Evolutionary conservation across 106 monocot genomes (phyloP), one percentile per base, ranked within the genome.

Genomic region (Acorus gramineus): DNA sequence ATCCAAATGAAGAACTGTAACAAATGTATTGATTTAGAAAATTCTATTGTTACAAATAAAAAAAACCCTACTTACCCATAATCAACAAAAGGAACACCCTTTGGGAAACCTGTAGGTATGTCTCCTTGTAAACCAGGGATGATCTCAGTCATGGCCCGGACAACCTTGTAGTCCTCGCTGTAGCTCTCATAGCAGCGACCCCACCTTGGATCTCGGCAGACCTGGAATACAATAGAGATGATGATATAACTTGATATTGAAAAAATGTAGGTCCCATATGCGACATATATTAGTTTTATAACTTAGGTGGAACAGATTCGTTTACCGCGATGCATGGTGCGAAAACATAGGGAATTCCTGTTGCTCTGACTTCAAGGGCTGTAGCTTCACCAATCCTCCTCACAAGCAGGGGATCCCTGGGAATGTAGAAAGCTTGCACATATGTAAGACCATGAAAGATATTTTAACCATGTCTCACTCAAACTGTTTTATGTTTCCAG

Each of bases 151-250:
- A 89, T 89, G 50, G 50, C 68, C 61, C 82, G 81, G 10, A 89
- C 89, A 50, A 89, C 53, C 11, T 42, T 69, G 53, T 73, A 74
- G 57, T 89, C 79, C 67, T 89, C 89, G 56, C 89, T 85, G 68
- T 80, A 89, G 69, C 89, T 89, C 57, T 89, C 89, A 57, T 89
- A 89, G 72, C 89, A 89, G 46, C 89, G 47, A 8, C 89, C 89
- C 89, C 89, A 89, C 61, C 85, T 76, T 42, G 89, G 89, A 67
- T 89, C 85, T 61, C 89, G 76, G 50, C 85, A 89, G 47, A 89
- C 89, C 89, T 89, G 61, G 60, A 60, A 46, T 0, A 28, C 28
- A 28, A 28, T 28, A 28, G 28, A 28, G 28, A 28, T 28, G 28
- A 28, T 28, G 28, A 28, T 28, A 28, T 28, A 28, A 28, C 28